These are phyloP conservation scores for Tricholoma matsutake DNA, from an alignment of 768 basidiomycete genomes.

Conservation along the genomic window DNA sequence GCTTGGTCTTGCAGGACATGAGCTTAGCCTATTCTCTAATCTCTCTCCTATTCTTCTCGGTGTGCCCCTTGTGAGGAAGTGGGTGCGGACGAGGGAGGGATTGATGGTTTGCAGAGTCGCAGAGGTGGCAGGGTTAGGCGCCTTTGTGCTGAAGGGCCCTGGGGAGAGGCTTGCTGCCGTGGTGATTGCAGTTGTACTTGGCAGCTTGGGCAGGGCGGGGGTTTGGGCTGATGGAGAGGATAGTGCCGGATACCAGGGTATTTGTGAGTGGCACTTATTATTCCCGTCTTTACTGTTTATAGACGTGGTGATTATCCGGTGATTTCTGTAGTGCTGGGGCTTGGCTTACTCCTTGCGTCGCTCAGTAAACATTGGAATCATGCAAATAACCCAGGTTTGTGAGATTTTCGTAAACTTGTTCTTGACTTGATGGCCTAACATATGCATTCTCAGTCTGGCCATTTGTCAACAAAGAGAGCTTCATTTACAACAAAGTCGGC, in stretches of 20 bases:
- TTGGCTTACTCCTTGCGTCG: constrained; percentile 65
- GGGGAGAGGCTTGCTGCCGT: constrained; percentile 55
- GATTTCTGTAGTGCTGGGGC: constrained; percentile 48
- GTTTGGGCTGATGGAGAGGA: constrained; percentile 42
- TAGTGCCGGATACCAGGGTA: constrained; percentile 44
- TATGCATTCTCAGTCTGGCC: constrained; percentile 62
- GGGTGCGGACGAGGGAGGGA: constrained; percentile 47
- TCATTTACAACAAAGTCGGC: constrained; percentile 70
- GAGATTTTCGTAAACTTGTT: neutral
- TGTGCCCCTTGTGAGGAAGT: constrained; percentile 39
- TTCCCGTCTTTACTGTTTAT: neutral
- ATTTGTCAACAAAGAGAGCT: constrained; percentile 60
- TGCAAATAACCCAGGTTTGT: constrained; percentile 72
- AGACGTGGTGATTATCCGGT: neutral
- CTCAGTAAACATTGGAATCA: constrained; percentile 76
- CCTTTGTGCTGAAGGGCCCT: constrained; percentile 50
- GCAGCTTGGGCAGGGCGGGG: constrained; percentile 35
- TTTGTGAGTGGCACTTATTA: constrained; percentile 34
- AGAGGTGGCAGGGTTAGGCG: constrained; percentile 45
- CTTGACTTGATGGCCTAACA: neutral
- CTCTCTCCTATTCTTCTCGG: constrained; percentile 68
- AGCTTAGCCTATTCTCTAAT: constrained; percentile 68
- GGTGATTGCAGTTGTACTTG: constrained; percentile 46
- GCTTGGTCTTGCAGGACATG: constrained; percentile 79
- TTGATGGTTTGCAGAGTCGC: neutral